These are phyloP conservation scores for Sporisorium iseilematis-ciliati DNA, from an alignment of 1,284 basidiomycete species.

Conservation along the genomic window DNA sequence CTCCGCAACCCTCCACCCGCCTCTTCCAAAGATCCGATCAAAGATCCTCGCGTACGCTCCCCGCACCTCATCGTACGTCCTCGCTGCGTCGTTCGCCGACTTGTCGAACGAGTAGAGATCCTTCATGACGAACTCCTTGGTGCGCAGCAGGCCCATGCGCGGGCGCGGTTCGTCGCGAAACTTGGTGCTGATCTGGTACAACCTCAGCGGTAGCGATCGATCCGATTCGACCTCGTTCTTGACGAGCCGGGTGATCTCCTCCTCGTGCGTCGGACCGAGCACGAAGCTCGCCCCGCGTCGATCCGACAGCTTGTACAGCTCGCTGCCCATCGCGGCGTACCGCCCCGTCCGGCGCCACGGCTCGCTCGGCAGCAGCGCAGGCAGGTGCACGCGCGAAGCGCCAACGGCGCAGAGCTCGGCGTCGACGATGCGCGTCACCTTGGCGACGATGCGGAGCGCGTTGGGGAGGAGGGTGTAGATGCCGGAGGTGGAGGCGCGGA, in stretches of 20 bases:
- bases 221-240: constrained; percentile 60
- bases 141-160: constrained; percentile 68
- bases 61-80: constrained; percentile 65
- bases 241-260: constrained; percentile 69
- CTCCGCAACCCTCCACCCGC: constrained; percentile 60
- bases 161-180: constrained; percentile 70
- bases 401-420: constrained; percentile 64
- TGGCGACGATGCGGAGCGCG: constrained; percentile 65
- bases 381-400: constrained; percentile 67
- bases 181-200: constrained; percentile 70
- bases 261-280: constrained; percentile 70
- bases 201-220: constrained; percentile 64
- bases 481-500: constrained; percentile 68
- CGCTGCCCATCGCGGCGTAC: constrained; percentile 64
- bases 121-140: constrained; percentile 71
- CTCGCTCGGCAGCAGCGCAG: constrained; percentile 63
- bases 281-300: constrained; percentile 64
- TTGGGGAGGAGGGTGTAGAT: constrained; percentile 69
- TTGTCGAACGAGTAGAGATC: constrained; percentile 70
- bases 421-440: constrained; percentile 66
- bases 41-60: constrained; percentile 66
- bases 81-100: constrained; percentile 19
- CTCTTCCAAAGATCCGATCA: constrained; percentile 47
- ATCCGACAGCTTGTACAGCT: constrained; percentile 69
- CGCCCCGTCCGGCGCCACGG: constrained; percentile 67